Conservation (phyloP, 768 basidiomycete genomes). For the Leccinellum luteum region DNA sequence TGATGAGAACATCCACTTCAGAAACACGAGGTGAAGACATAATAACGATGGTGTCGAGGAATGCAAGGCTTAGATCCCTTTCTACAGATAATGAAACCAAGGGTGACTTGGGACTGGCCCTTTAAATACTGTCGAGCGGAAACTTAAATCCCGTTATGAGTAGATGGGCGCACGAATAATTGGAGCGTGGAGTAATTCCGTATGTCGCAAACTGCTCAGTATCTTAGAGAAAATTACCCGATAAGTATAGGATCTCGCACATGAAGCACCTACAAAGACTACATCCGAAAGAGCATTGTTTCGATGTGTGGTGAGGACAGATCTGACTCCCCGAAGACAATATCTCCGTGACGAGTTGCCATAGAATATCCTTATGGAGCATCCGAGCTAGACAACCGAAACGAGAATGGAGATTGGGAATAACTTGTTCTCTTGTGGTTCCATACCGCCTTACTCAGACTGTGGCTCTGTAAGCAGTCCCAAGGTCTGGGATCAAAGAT, state of each 20-base stretch:
- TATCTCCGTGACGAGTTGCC: too few species aligned
- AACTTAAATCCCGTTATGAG: not conserved
- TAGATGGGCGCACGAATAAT: not conserved
- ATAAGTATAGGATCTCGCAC: constrained; percentile 6
- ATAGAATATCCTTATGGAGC: not conserved
- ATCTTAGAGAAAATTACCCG: not conserved
- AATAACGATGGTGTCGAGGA: not conserved
- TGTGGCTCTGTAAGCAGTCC: not conserved
- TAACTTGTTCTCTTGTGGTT: not conserved
- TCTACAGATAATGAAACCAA: constrained; percentile 3
- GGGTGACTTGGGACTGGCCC: too few species aligned
- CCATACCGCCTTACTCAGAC: not conserved
- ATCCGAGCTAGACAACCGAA: not conserved
- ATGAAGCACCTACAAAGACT: not conserved
- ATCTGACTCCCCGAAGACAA: not conserved
- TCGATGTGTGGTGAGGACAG: not conserved
- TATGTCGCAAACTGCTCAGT: not conserved
- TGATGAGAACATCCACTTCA: constrained; percentile 39
- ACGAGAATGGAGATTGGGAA: not conserved
- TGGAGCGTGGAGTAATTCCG: too few species aligned
- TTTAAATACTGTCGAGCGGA: constrained; percentile 1
- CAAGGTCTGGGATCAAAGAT: constrained; percentile 2
- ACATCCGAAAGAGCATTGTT: not conserved
- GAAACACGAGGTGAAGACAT: constrained; percentile 23
- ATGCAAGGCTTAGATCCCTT: not conserved